Evolutionary conservation across 371 early-diverging fungal genomes (phyloP).

Genomic region (Syncephalastrum sp.): DNA sequence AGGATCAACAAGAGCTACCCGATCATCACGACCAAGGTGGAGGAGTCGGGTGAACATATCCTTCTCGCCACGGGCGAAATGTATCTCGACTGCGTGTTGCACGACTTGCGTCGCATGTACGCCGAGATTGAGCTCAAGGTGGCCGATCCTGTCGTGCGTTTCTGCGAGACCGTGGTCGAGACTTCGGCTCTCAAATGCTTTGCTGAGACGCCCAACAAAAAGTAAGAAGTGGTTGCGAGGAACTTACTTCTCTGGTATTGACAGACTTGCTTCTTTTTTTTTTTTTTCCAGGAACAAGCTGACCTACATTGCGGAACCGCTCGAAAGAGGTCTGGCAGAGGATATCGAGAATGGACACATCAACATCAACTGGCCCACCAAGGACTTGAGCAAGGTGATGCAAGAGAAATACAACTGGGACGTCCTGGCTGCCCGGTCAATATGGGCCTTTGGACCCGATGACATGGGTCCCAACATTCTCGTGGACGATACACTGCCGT

Average conservation of each 20-base stretch:
- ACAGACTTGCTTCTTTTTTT: not conserved
- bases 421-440: slow-evolving; percentile 85
- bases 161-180: slow-evolving; percentile 95
- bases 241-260: not conserved
- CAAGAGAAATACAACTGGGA: slow-evolving; percentile 91
- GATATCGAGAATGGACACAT: slow-evolving; percentile 86
- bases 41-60: slow-evolving; percentile 97
- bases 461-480: slow-evolving; percentile 90
- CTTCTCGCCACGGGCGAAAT: slow-evolving; percentile 93
- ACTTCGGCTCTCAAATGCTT: slow-evolving; percentile 93
- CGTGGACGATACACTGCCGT: slow-evolving; percentile 91
- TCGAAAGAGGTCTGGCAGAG: slow-evolving; percentile 87
- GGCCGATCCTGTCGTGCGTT: slow-evolving; percentile 93
- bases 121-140: slow-evolving; percentile 97
- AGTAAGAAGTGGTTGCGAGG: slow-evolving; percentile 42
- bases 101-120: slow-evolving; percentile 92
- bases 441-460: slow-evolving; percentile 98
- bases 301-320: slow-evolving; percentile 93
- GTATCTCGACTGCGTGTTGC: slow-evolving; percentile 94
- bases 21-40: slow-evolving; percentile 87
- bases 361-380: slow-evolving; percentile 71
- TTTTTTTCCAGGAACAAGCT: slow-evolving; percentile 79
- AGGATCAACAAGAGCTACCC: slow-evolving; percentile 95
- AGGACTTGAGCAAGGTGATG: slow-evolving; percentile 76
- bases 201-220: slow-evolving; percentile 97